Evolutionary conservation across 441 rosid species (phyloP), one percentile per base, ranked within the genome.

Genomic region (Croton setiger): DNA sequence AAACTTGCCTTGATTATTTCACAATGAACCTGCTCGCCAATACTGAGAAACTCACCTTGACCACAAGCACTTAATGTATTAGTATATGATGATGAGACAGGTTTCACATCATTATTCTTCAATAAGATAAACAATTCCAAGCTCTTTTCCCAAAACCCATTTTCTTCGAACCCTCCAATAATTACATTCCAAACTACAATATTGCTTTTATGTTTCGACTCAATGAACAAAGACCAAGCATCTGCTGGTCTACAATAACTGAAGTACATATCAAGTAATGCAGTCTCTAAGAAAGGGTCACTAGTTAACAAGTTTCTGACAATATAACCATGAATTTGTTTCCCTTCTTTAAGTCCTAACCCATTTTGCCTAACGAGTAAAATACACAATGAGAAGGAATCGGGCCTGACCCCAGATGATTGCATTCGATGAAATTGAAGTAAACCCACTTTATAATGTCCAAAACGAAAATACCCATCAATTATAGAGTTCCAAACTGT

Each of bases 181-280:
- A 89, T 79, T 75, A 92, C 91, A 84, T 92, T 92, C 96, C 97
- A 92, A 5, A 79, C 65, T 12, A 92, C 96, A 39, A 83, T 79
- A 74, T 84, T 84, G 60, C 81, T 78, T 67, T 77, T 85, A 73
- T 88, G 83, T 53, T 76, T 84, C 77, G 79, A 48, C 70, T 57
- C 77, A 53, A 76, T 21, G 54, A 89, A 88, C 62, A 84, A 65
- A 60, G 52, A 64, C 84, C 88, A 80, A 3, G 92, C 92, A 68
- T 84, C 69, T 75, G 36, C 64, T 11, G 69, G 66, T 73, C 73
- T 74, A 60, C 85, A 66, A 36, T 83, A 80, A 56, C 78, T 71
- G 65, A 80, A 80, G 72, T 87, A 86, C 85, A 74, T 78, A 76
- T 79, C 83, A 64, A 86, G 68, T 4, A 89, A 75, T 59, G 94